Evolutionary conservation across 306 rosid species (phyloP).

Genomic region (Trifolium repens): DNA sequence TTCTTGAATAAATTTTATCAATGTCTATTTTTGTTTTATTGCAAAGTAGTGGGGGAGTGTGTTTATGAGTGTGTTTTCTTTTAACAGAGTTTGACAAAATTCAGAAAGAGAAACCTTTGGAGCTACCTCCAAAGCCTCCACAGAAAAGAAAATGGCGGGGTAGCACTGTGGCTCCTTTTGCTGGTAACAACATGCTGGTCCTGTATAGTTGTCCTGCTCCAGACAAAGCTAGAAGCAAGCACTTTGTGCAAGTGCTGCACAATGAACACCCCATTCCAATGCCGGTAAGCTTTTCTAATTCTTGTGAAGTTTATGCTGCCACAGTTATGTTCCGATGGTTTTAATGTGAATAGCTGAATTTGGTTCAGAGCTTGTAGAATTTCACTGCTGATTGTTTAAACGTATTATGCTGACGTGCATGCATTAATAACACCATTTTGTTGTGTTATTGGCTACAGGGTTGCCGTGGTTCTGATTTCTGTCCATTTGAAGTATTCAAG

Average conservation of each 20-base stretch:
- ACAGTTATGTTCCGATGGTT: neutral
- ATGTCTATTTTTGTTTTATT: slow-evolving; percentile 22
- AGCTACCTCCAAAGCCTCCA: slow-evolving; percentile 84
- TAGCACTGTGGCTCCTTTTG: slow-evolving; percentile 87
- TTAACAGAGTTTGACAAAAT: slow-evolving; percentile 66
- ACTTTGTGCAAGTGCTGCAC: slow-evolving; percentile 86
- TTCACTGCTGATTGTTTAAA: slow-evolving; percentile 28
- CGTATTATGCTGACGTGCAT: neutral
- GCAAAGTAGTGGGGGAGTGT: neutral
- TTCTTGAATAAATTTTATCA: slow-evolving; percentile 18
- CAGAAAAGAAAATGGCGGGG: slow-evolving; percentile 83
- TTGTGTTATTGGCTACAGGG: slow-evolving; percentile 60
- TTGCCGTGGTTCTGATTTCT: slow-evolving; percentile 76
- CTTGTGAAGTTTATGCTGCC: slow-evolving; percentile 1
- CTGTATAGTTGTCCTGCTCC: slow-evolving; percentile 74
- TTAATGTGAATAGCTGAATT: neutral
- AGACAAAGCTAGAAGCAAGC: slow-evolving; percentile 56
- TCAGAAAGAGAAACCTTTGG: slow-evolving; percentile 75
- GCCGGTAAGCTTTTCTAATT: slow-evolving; percentile 61
- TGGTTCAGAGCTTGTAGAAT: slow-evolving; percentile 3
- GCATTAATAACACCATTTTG: slow-evolving; percentile 7
- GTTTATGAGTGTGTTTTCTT: slow-evolving; percentile 34
- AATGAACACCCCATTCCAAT: slow-evolving; percentile 81
- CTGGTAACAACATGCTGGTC: slow-evolving; percentile 86
- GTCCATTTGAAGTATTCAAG: slow-evolving; percentile 79